Conservation (phyloP, 257 asterid species). For the Solanum raphanifolium region DNA sequence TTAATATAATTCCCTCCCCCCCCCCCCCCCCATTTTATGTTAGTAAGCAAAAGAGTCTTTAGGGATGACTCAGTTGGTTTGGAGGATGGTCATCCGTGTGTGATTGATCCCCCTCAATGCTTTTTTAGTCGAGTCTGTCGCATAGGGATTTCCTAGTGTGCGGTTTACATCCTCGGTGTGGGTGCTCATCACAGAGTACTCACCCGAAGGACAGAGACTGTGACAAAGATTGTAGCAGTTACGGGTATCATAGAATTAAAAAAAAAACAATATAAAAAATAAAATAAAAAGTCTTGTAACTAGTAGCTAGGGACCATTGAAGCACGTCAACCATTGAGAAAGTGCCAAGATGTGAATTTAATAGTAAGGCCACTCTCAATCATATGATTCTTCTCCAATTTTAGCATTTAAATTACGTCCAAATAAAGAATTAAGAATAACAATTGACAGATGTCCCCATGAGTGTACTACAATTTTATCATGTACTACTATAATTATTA, state of each 20-base stretch:
- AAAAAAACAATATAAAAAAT: not conserved
- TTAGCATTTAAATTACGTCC: not conserved
- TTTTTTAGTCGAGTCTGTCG: too few species aligned
- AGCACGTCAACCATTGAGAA: not conserved
- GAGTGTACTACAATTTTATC: not conserved
- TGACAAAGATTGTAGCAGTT: too few species aligned
- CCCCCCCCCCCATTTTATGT: not conserved
- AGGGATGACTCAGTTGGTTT: too few species aligned
- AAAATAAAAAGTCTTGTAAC: not conserved
- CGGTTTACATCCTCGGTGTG: too few species aligned
- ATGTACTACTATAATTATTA: not conserved
- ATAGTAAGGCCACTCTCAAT: not conserved
- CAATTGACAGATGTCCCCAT: not conserved
- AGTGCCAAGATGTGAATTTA: not conserved
- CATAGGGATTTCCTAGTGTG: too few species aligned
- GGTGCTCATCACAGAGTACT: too few species aligned
- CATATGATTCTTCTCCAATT: not conserved
- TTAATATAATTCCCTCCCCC: too few species aligned
- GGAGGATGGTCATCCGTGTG: too few species aligned
- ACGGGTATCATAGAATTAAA: too few species aligned
- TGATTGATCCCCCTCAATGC: too few species aligned
- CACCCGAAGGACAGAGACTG: accelerated
- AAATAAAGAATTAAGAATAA: not conserved
- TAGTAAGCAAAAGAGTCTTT: not conserved
- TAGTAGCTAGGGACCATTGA: not conserved